Evolutionary conservation across 2,329 filamentous ascomycete genomes (phyloP).

Genomic region (Tolypocladium inflatum): DNA sequence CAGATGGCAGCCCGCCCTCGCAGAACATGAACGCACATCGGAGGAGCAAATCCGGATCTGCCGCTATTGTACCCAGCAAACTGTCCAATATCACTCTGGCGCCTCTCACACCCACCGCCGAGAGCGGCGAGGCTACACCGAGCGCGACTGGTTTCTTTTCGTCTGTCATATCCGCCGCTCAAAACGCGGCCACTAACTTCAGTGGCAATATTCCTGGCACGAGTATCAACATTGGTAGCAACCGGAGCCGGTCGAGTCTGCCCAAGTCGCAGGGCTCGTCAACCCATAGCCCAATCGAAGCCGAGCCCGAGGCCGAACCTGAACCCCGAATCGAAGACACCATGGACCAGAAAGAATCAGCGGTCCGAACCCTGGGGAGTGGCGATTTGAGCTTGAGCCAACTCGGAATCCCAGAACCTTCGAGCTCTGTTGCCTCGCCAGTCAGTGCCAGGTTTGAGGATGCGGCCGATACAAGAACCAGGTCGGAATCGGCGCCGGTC

Average conservation of each 20-base stretch:
- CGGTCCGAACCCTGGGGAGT: slow-evolving; percentile 79
- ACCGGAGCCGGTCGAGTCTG: slow-evolving; percentile 21
- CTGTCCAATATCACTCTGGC: slow-evolving; percentile 66
- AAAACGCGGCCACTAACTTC: slow-evolving; percentile 74
- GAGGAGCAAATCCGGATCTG: slow-evolving; percentile 43
- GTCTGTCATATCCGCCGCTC: slow-evolving; percentile 83
- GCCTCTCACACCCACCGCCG: slow-evolving; percentile 67
- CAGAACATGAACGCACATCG: slow-evolving; percentile 66
- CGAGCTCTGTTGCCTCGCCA: slow-evolving; percentile 43
- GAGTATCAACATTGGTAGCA: slow-evolving; percentile 40
- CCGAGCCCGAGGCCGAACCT: slow-evolving; percentile 27
- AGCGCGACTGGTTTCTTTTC: slow-evolving; percentile 77
- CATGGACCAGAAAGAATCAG: slow-evolving; percentile 56
- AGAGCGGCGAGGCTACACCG: slow-evolving; percentile 49
- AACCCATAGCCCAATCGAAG: slow-evolving; percentile 18
- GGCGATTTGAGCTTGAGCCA: slow-evolving; percentile 87
- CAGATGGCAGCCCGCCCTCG: slow-evolving; percentile 52
- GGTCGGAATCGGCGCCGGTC: slow-evolving; percentile 51
- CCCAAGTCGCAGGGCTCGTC: slow-evolving; percentile 15
- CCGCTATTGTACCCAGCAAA: slow-evolving; percentile 65
- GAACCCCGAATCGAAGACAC: slow-evolving; percentile 18
- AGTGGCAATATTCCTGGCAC: slow-evolving; percentile 66
- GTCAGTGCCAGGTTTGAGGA: slow-evolving; percentile 47
- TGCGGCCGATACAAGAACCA: slow-evolving; percentile 31
- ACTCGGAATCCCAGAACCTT: slow-evolving; percentile 64